Conservation (phyloP, 2,329 filamentous ascomycete genomes). For the Calonectria ilicicola region DNA sequence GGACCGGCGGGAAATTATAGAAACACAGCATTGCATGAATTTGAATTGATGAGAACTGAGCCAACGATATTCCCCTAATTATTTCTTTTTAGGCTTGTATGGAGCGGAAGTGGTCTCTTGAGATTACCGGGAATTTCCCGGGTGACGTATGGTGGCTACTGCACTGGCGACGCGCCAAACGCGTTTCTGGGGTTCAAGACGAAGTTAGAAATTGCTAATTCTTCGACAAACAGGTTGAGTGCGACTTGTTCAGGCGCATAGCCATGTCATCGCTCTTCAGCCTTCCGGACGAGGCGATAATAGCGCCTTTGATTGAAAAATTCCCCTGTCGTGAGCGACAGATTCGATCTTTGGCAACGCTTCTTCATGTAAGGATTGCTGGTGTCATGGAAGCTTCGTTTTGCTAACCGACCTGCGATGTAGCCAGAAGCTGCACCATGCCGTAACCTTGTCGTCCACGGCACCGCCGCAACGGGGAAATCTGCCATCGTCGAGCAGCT, state of each 20-base stretch:
- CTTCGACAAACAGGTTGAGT: conserved; percentile 1
- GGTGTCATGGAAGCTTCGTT: not conserved
- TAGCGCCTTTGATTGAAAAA: conserved; percentile 57
- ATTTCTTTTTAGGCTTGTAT: not conserved
- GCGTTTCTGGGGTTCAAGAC: conserved; percentile 37
- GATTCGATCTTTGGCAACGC: conserved; percentile 67
- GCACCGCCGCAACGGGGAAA: conserved; percentile 89
- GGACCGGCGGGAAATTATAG: conserved; percentile 18
- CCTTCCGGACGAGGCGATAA: conserved; percentile 64
- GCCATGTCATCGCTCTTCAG: conserved; percentile 58
- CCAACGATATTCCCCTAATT: not conserved
- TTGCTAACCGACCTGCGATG: conserved; percentile 2
- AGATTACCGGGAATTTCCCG: conserved; percentile 37
- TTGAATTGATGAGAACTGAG: not conserved
- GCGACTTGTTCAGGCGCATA: not conserved
- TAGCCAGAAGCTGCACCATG: conserved; percentile 77
- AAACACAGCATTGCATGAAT: not conserved
- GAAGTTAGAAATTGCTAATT: conserved; percentile 23
- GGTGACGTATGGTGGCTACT: conserved; percentile 39
- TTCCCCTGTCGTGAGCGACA: conserved; percentile 71
- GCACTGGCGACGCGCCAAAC: conserved; percentile 41
- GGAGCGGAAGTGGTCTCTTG: too few relatives aligned
- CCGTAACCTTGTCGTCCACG: conserved; percentile 82
- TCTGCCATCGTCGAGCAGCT: conserved; percentile 73
- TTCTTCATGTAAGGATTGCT: conserved; percentile 59